phyloP scores from a whole-genome alignment of 345 rosid species.

The Corchorus capsularis region DNA sequence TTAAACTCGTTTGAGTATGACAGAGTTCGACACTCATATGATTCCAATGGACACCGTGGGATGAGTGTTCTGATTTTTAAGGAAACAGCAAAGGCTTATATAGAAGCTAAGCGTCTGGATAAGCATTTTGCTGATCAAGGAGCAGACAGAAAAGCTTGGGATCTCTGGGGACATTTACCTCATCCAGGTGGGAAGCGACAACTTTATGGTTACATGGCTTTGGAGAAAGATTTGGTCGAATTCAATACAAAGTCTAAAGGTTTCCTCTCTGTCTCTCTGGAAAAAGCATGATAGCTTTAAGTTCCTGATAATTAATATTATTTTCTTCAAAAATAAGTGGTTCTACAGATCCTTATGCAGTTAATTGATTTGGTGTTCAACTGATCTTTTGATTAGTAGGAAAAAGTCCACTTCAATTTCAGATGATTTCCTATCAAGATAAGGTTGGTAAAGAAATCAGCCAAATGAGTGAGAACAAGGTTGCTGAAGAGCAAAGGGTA shows the following conservation, averaged over 20 bases:
- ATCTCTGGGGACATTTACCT: constrained; percentile 33
- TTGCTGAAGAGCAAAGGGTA: constrained; percentile 42
- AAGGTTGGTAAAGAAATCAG: constrained; percentile 63
- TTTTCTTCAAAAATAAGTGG: not conserved
- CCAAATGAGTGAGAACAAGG: constrained; percentile 67
- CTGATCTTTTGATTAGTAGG: constrained; percentile 39
- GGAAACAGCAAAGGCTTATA: constrained; percentile 64
- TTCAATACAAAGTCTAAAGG: constrained; percentile 85
- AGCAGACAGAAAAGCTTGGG: constrained; percentile 78
- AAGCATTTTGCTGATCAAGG: constrained; percentile 72
- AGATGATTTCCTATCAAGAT: constrained; percentile 75
- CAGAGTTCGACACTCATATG: no score
- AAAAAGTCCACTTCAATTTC: constrained; percentile 61
- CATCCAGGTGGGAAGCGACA: constrained; percentile 79
- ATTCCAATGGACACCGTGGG: no score
- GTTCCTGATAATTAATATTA: not conserved
- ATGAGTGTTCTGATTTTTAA: constrained; percentile 81
- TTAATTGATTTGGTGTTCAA: constrained; percentile 4
- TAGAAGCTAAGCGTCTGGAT: constrained; percentile 81
- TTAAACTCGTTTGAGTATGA: no score
- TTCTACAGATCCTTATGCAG: not conserved
- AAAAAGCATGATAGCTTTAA: not conserved
- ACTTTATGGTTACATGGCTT: constrained; percentile 84
- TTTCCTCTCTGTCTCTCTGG: constrained; percentile 26
- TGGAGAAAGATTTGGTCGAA: constrained; percentile 61